phyloP scores from a whole-genome alignment of 139 green algal genomes.

The Volvox reticuliferus region DNA sequence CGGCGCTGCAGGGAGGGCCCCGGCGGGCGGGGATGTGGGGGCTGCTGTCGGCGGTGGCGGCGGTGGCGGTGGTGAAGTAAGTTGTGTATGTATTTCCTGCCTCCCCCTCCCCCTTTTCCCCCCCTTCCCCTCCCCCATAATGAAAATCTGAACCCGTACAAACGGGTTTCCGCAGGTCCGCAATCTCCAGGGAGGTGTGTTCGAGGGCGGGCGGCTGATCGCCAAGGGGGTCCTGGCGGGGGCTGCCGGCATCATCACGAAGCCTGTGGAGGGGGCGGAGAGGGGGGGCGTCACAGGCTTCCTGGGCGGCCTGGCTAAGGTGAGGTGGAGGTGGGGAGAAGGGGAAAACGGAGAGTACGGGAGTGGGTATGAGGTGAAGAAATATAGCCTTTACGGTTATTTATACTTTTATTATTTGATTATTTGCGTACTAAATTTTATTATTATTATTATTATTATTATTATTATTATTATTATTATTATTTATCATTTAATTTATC shows the following conservation, averaged over 20 bases:
- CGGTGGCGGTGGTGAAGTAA: neutral
- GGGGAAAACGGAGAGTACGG: neutral
- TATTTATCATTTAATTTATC: no score
- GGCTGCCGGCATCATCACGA: conserved; percentile 85
- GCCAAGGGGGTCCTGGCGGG: conserved; percentile 78
- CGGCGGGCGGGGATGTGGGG: neutral
- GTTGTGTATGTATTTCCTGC: neutral
- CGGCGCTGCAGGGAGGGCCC: neutral
- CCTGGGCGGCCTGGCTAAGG: conserved; percentile 61
- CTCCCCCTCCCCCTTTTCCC: no score
- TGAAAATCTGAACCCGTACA: neutral
- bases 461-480: no score
- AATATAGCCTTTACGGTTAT: no score
- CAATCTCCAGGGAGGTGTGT: conserved; percentile 77
- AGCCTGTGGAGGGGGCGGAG: conserved; percentile 86
- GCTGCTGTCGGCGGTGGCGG: neutral
- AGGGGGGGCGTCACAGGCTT: conserved; percentile 79
- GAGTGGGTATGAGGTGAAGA: neutral
- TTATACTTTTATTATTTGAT: no score
- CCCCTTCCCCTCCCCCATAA: no score
- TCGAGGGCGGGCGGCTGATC: conserved; percentile 82
- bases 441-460: no score
- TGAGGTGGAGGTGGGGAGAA: conserved; percentile 27
- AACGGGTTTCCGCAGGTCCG: conserved; percentile 9
- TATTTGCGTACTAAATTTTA: no score